Conservation (phyloP, 2,329 filamentous ascomycete genomes). For the Colletotrichum scovillei region DNA sequence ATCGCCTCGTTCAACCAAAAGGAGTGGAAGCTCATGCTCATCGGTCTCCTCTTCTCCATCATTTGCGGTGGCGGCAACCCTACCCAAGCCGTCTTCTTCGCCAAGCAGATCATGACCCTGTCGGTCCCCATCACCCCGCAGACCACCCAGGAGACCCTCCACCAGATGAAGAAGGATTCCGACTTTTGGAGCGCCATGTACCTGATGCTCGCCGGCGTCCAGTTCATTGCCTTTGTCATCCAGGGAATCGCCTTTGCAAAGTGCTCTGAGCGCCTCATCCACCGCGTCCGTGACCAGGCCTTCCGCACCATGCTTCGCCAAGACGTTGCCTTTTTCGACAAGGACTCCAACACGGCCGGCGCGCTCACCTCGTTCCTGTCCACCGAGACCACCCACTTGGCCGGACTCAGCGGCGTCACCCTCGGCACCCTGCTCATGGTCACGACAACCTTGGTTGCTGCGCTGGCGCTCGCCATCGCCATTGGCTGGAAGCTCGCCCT, state of each 20-base stretch:
- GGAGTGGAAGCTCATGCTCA: slow-evolving; percentile 78
- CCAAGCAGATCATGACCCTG: slow-evolving; percentile 84
- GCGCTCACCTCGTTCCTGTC: slow-evolving; percentile 89
- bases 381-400: slow-evolving; percentile 88
- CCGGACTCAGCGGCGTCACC: slow-evolving; percentile 87
- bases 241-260: slow-evolving; percentile 84
- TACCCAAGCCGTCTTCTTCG: slow-evolving; percentile 83
- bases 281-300: slow-evolving; percentile 82
- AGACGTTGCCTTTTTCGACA: slow-evolving; percentile 92
- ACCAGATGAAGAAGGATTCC: slow-evolving; percentile 73
- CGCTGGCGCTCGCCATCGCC: slow-evolving; percentile 76
- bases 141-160: slow-evolving; percentile 45
- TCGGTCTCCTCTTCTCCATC: slow-evolving; percentile 78
- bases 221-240: slow-evolving; percentile 74
- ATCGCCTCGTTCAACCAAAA: slow-evolving; percentile 82
- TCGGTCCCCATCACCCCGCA: slow-evolving; percentile 63
- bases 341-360: slow-evolving; percentile 88
- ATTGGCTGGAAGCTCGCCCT: slow-evolving; percentile 91
- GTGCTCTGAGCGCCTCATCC: slow-evolving; percentile 87
- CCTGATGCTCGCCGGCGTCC: slow-evolving; percentile 81
- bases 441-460: slow-evolving; percentile 80
- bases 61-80: slow-evolving; percentile 87
- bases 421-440: slow-evolving; percentile 89
- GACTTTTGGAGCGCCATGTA: slow-evolving; percentile 94
- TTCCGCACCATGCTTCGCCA: slow-evolving; percentile 92